These are phyloP conservation scores for Hypericum androsaemum DNA, from an alignment of 345 rosid species.

Conservation along the genomic window DNA sequence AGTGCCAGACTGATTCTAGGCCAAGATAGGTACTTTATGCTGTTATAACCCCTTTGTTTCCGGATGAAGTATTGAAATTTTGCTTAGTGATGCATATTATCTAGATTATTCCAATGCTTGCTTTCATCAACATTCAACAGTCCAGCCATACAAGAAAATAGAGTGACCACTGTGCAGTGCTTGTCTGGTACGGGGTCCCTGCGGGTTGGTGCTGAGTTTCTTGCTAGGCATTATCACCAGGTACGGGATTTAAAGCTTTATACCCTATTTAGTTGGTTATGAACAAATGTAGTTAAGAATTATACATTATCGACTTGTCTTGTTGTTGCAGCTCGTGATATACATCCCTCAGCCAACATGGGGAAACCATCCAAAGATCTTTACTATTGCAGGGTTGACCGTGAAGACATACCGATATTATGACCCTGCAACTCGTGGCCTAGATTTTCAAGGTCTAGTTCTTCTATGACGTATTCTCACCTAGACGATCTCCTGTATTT, in stretches of 20 bases:
- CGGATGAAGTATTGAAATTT: background rate
- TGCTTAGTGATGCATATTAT: background rate
- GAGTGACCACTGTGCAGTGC: slow-evolving; percentile 34
- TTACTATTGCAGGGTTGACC: slow-evolving; percentile 23
- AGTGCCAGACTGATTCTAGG: slow-evolving; percentile 21
- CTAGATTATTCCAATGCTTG: background rate
- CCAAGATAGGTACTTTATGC: slow-evolving; percentile 15
- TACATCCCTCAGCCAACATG: slow-evolving; percentile 34
- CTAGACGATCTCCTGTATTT: too few relatives aligned
- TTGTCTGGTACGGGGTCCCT: slow-evolving; percentile 30
- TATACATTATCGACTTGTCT: background rate
- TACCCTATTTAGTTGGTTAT: too few relatives aligned
- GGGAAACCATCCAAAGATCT: slow-evolving; percentile 36
- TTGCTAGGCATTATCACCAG: slow-evolving; percentile 27
- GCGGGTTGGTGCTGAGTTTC: slow-evolving; percentile 31
- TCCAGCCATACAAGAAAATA: slow-evolving; percentile 24
- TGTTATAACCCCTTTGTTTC: background rate
- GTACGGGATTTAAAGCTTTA: slow-evolving; percentile 4
- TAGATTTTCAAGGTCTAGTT: slow-evolving; percentile 37
- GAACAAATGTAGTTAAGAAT: too few relatives aligned
- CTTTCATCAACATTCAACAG: slow-evolving; percentile 14
- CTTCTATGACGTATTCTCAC: background rate
- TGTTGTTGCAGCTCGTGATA: slow-evolving; percentile 24
- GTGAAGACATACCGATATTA: slow-evolving; percentile 36
- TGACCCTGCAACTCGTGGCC: slow-evolving; percentile 32